Percentiles rank a stretch among this genome's conserved stretches.
Conservation (phyloP, 2,329 filamentous ascomycete genomes). For the Colletotrichum truncatum region DNA sequence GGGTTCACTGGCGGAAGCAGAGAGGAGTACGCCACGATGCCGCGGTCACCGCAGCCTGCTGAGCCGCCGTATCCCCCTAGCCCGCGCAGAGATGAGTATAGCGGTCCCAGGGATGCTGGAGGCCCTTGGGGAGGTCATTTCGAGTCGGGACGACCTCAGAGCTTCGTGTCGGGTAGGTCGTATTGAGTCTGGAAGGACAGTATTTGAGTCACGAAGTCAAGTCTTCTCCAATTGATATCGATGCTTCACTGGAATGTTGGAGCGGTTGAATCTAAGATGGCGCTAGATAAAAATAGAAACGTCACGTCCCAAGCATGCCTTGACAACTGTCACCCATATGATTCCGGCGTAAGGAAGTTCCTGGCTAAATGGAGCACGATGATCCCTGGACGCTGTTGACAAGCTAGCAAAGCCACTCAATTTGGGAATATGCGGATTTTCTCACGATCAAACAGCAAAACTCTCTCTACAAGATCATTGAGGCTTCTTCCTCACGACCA, state of each 20-base stretch:
- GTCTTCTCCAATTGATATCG: background rate
- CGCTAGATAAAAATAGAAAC: conserved; percentile 3
- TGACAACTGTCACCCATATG: background rate
- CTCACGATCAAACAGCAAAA: too few relatives aligned
- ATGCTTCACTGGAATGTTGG: background rate
- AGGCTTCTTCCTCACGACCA: conserved; percentile 62
- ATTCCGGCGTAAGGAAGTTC: too few relatives aligned
- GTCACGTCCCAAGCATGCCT: background rate
- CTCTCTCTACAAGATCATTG: too few relatives aligned
- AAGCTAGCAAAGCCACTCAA: too few relatives aligned
- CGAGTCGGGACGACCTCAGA: conserved; percentile 12
- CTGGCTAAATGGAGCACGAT: background rate
- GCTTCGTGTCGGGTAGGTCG: conserved; percentile 20
- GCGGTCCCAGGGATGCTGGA: background rate
- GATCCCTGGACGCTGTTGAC: background rate
- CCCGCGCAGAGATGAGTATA: conserved; percentile 5
- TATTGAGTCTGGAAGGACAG: background rate
- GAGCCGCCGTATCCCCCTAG: conserved; percentile 6
- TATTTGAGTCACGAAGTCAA: background rate
- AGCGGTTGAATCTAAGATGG: background rate
- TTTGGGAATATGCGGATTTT: too few relatives aligned
- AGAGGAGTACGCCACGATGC: conserved; percentile 18
- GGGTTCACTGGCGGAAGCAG: background rate
- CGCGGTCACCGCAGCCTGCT: background rate
- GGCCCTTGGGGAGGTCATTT: conserved; percentile 2